These are phyloP conservation scores for Caulochytrium protostelioides DNA, from an alignment of 371 early-diverging fungal species.

Conservation along the genomic window DNA sequence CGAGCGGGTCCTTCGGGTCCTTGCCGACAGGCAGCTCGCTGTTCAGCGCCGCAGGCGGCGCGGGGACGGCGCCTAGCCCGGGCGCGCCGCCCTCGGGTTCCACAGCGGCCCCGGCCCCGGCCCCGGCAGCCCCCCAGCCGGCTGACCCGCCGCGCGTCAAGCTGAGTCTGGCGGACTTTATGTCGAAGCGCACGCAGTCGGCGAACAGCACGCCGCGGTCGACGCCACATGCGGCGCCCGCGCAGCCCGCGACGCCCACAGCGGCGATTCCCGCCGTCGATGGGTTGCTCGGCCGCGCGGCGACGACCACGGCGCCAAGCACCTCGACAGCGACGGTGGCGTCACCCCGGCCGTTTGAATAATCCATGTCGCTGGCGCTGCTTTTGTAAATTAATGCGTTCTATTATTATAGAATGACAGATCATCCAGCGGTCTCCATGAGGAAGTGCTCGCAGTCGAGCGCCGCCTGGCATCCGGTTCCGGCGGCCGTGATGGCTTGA, in stretches of 20 bases:
- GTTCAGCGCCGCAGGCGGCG: no score
- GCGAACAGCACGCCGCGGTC: no score
- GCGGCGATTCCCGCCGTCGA: not conserved
- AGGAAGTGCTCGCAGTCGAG: slow-evolving; percentile 68
- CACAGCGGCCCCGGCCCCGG: not conserved
- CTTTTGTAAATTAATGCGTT: no score
- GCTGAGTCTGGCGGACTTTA: not conserved
- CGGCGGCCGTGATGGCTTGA: slow-evolving; percentile 51
- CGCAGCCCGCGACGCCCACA: not conserved
- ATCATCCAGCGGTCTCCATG: slow-evolving; percentile 4
- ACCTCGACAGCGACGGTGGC: not conserved
- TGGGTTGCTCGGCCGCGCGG: not conserved
- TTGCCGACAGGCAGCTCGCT: no score
- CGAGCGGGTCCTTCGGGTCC: no score
- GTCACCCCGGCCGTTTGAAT: not conserved
- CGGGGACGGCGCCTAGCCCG: no score
- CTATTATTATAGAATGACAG: no score
- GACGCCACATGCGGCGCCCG: no score
- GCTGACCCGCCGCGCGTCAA: not conserved
- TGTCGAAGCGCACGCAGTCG: not conserved
- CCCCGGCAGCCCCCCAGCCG: not conserved
- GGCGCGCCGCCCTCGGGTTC: no score
- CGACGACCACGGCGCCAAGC: no score
- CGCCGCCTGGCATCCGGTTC: slow-evolving; percentile 87
- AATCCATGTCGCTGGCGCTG: not conserved